phyloP scores from a whole-genome alignment of 1,284 basidiomycete species.

The Ceratorhiza oryzae-sativae region DNA sequence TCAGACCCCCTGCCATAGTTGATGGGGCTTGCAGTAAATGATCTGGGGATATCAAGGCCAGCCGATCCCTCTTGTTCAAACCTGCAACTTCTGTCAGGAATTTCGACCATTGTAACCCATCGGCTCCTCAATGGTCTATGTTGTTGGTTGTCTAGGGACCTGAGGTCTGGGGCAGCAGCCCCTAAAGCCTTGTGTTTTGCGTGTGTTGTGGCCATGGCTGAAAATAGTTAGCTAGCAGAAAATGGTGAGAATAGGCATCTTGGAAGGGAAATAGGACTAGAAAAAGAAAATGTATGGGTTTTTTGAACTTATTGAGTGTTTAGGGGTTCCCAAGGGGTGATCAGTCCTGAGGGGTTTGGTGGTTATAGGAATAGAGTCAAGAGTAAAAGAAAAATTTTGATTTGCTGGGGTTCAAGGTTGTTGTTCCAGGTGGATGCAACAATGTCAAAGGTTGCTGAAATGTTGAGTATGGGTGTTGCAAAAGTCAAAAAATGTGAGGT shows the following conservation, averaged over 20 bases:
- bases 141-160: too few relatives aligned
- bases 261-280: not conserved
- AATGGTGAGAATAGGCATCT: not conserved
- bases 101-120: not conserved
- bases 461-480: not conserved
- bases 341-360: slow-evolving; percentile 5
- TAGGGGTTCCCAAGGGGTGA: slow-evolving; percentile 14
- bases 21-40: not conserved
- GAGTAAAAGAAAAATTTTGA: not conserved
- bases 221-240: not conserved
- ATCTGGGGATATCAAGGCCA: not conserved
- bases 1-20: not conserved
- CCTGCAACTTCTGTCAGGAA: not conserved
- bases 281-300: too few relatives aligned
- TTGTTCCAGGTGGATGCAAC: not conserved
- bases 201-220: not conserved
- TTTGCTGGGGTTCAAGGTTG: not conserved
- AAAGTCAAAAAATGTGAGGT: slow-evolving; percentile 6
- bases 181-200: not conserved
- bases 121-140: too few relatives aligned
- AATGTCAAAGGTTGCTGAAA: not conserved
- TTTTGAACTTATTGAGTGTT: not conserved
- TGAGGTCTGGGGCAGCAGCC: slow-evolving; percentile 5
- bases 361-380: not conserved
- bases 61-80: not conserved